Base-by-base conservation (phyloP, 495 filamentous ascomycete genomes). In the Penicillium macrosclerotiorum region DNA sequence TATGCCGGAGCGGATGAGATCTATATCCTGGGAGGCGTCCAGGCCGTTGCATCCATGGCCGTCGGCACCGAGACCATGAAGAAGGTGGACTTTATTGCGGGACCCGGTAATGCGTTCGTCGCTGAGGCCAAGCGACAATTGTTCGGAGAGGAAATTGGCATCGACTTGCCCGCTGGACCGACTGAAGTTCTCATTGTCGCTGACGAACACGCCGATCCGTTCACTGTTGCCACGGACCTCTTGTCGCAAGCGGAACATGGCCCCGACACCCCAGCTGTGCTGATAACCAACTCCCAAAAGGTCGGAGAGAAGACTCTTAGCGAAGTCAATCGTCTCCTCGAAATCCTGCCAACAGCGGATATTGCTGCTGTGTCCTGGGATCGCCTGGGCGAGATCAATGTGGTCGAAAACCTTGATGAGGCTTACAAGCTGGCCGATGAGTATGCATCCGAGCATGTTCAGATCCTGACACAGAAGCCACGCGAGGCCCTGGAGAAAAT, bases 21-120 rank as follows among this genome's bases (percentile, higher is more conserved):
- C 37, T 77, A 67, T 57, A 55, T 79, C 29, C 65, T 80, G 1
- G 76, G 77, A 1, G 76, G 77, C 0, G 76, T 77, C 0, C 77
- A 80, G 46, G 75, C 77, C 6, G 60, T 79, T 17, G 86, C 89
- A 14, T 87, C 88, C 13, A 83, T 93, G 77, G 88, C 89, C 12
- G 86, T 93, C 55, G 89, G 89, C 19, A 94, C 89, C 7, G 81
- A 88, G 60, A 84, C 74, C 0, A 72, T 79, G 30, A 59, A 49
- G 30, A 74, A 74, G 35, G 68, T 74, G 4, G 71, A 79, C 43
- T 79, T 80, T 60, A 64, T 79, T 23, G 76, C 75, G 4, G 77
- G 77, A 0, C 77, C 76, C 0, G 77, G 76, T 4, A 79, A 80
- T 42, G 65, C 76, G 8, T 79, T 75, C 47, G 76, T 80, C 5